A percentile compares a stretch with the other conserved stretches of the same genome.
Conservation (phyloP, 306 rosid species). For the Oemleria cerasiformis region DNA sequence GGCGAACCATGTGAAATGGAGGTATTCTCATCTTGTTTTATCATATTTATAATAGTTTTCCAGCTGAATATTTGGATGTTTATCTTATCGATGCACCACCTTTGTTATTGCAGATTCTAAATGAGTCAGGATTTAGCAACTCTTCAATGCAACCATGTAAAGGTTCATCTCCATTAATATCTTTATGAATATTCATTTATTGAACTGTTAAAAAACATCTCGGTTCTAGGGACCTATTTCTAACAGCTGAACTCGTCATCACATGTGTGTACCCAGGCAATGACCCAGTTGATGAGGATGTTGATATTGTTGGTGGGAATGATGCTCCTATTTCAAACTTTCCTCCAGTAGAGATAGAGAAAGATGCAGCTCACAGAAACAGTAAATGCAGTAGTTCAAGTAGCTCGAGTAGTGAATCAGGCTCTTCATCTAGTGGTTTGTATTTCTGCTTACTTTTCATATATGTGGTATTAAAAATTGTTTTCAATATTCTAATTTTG, state of each 20-base stretch:
- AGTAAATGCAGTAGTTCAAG: slow-evolving; percentile 74
- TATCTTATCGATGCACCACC: slow-evolving; percentile 18
- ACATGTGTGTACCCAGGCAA: slow-evolving; percentile 49
- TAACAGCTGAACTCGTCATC: neutral
- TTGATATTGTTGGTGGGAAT: slow-evolving; percentile 86
- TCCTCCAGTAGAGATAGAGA: slow-evolving; percentile 78
- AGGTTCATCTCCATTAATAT: slow-evolving; percentile 39
- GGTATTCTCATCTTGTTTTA: slow-evolving; percentile 42
- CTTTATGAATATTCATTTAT: neutral
- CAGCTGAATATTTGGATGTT: neutral
- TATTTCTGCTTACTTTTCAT: slow-evolving; percentile 34
- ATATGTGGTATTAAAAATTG: neutral
- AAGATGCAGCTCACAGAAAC: slow-evolving; percentile 55
- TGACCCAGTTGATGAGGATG: slow-evolving; percentile 76
- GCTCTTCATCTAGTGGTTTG: slow-evolving; percentile 94
- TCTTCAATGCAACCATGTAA: slow-evolving; percentile 66
- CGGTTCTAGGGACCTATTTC: neutral
- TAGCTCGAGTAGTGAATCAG: slow-evolving; percentile 80
- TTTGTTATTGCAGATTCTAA: slow-evolving; percentile 48
- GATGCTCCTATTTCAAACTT: slow-evolving; percentile 77
- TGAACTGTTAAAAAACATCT: neutral
- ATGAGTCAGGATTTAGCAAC: slow-evolving; percentile 76
- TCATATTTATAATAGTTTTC: neutral
- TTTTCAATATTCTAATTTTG: slow-evolving; percentile 21
- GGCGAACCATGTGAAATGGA: slow-evolving; percentile 69